A percentile compares a stretch with the other conserved stretches of the same genome.
These are phyloP conservation scores for Lentinula aciculospora DNA, from an alignment of 768 basidiomycete genomes.

Conservation along the genomic window DNA sequence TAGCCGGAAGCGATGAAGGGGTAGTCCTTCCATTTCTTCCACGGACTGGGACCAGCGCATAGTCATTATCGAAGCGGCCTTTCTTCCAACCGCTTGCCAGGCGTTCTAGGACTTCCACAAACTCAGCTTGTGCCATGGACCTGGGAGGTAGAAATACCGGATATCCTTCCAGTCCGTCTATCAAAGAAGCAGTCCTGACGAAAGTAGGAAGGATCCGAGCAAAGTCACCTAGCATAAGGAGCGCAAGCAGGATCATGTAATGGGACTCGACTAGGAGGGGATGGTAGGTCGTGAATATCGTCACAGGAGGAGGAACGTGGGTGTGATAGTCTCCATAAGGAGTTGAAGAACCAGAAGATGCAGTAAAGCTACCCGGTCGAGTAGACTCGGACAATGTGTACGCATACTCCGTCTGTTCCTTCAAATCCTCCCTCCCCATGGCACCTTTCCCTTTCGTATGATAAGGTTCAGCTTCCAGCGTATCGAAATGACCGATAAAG, in stretches of 20 bases:
- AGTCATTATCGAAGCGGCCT: slow-evolving; percentile 25
- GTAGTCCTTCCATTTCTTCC: slow-evolving; percentile 35
- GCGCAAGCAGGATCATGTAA: slow-evolving; percentile 71
- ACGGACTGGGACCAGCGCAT: not conserved
- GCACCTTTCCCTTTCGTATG: slow-evolving; percentile 17
- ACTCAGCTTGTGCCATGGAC: slow-evolving; percentile 88
- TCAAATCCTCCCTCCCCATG: slow-evolving; percentile 29
- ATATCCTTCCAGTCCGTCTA: slow-evolving; percentile 84
- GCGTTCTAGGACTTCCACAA: slow-evolving; percentile 78
- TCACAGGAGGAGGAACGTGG: slow-evolving; percentile 37
- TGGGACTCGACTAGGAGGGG: slow-evolving; percentile 85
- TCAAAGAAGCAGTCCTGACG: slow-evolving; percentile 55
- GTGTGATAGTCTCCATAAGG: slow-evolving; percentile 17
- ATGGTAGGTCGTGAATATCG: slow-evolving; percentile 85
- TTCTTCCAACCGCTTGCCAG: slow-evolving; percentile 71
- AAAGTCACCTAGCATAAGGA: slow-evolving; percentile 77
- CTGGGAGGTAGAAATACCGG: slow-evolving; percentile 84
- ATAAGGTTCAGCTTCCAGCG: slow-evolving; percentile 37
- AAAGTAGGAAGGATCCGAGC: slow-evolving; percentile 57
- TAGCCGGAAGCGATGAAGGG: not conserved
- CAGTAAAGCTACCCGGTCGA: slow-evolving; percentile 51
- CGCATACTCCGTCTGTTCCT: slow-evolving; percentile 56
- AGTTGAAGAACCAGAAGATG: slow-evolving; percentile 11
- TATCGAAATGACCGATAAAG: slow-evolving; percentile 80
- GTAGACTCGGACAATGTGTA: slow-evolving; percentile 63